Conservation (phyloP, 352 stramenopile species). For the Phytophthora multivora region DNA sequence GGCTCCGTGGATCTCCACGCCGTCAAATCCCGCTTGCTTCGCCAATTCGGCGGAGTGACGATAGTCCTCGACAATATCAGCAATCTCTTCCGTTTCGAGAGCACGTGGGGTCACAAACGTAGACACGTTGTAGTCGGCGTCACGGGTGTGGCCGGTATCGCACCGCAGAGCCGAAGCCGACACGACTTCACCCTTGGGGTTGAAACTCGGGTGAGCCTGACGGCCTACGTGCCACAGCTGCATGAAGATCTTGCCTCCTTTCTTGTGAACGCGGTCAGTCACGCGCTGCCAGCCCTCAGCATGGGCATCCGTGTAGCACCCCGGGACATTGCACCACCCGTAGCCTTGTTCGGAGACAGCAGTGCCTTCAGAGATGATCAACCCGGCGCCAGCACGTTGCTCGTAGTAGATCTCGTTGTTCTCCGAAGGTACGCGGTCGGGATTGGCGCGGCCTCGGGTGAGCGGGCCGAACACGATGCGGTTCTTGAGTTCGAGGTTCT, state of each 20-base stretch:
- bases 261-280: conserved; percentile 74
- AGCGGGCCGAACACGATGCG: conserved; percentile 55
- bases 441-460: conserved; percentile 44
- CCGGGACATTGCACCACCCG: conserved; percentile 37
- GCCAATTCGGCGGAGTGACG: conserved; percentile 43
- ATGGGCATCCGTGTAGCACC: conserved; percentile 49
- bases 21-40: conserved; percentile 71
- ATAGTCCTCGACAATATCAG: conserved; percentile 64
- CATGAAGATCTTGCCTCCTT: conserved; percentile 74
- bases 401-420: conserved; percentile 66
- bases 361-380: conserved; percentile 71
- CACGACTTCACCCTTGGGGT: conserved; percentile 53
- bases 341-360: conserved; percentile 47
- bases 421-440: conserved; percentile 42
- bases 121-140: conserved; percentile 28
- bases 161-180: conserved; percentile 40
- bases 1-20: conserved; percentile 67
- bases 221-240: conserved; percentile 88
- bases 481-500: conserved; percentile 54
- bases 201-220: conserved; percentile 55
- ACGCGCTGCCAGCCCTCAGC: conserved; percentile 57
- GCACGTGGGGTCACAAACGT: conserved; percentile 49
- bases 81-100: conserved; percentile 75
- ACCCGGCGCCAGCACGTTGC: conserved; percentile 55
- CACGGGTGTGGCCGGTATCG: conserved; percentile 23